phyloP scores from a whole-genome alignment of 2,329 filamentous ascomycete species.

The Pseudogymnoascus sp. region DNA sequence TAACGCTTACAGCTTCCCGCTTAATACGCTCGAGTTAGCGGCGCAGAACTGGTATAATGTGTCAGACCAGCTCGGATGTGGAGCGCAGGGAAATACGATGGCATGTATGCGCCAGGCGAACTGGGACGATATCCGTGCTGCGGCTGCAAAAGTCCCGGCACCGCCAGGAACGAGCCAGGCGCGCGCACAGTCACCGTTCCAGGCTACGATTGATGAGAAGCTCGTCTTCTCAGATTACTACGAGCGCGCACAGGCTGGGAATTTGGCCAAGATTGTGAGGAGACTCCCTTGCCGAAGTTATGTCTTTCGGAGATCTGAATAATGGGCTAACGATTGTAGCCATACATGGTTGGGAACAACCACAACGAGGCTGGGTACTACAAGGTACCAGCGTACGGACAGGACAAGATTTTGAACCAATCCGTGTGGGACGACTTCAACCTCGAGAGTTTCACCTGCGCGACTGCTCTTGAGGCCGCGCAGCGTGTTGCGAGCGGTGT shows the following conservation, averaged over 20 bases:
- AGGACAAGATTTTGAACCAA: not conserved
- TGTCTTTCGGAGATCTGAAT: not conserved
- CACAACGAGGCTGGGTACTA: conserved; percentile 24
- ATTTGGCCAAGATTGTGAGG: conserved; percentile 17
- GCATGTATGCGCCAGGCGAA: conserved; percentile 15
- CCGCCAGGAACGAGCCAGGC: conserved; percentile 11
- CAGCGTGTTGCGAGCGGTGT: conserved; percentile 17
- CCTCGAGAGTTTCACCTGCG: conserved; percentile 26
- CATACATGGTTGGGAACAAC: conserved; percentile 21
- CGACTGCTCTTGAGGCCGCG: conserved; percentile 20
- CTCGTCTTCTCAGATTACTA: conserved; percentile 15
- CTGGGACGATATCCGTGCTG: conserved; percentile 14
- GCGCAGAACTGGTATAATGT: conserved; percentile 17
- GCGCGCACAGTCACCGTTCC: conserved; percentile 14
- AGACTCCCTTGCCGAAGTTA: not conserved
- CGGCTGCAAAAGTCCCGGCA: conserved; percentile 13
- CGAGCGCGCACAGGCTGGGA: conserved; percentile 12
- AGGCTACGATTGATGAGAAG: conserved; percentile 15
- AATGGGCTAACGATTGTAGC: conserved; percentile 1
- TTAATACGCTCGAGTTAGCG: conserved; percentile 11
- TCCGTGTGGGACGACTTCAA: conserved; percentile 20
- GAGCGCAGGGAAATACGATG: conserved; percentile 13
- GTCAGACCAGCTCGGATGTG: conserved; percentile 17
- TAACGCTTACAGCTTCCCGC: conserved; percentile 16
- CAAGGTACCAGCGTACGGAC: conserved; percentile 14